Evolutionary conservation across 2,329 filamentous ascomycete genomes (phyloP).

Genomic region (Chaetomiaceae sp.): DNA sequence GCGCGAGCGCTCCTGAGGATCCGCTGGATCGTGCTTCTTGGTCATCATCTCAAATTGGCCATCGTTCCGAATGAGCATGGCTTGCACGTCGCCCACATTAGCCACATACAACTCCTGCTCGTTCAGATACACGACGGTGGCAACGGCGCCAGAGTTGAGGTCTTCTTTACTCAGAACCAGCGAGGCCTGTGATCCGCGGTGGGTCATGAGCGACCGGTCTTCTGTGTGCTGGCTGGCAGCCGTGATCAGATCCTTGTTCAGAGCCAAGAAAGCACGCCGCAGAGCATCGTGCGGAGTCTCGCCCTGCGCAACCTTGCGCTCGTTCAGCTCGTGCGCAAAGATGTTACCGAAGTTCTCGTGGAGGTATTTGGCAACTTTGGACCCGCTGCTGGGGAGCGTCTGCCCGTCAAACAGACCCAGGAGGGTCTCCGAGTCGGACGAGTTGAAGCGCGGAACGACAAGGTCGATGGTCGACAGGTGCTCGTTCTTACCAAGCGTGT

Average conservation of each 20-base stretch:
- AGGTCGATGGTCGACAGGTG: slow-evolving; percentile 94
- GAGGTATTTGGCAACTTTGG: slow-evolving; percentile 91
- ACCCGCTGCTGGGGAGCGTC: slow-evolving; percentile 79
- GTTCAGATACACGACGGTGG: slow-evolving; percentile 84
- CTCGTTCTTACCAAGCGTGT: slow-evolving; percentile 86
- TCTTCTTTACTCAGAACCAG: slow-evolving; percentile 83
- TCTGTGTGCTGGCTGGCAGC: slow-evolving; percentile 75
- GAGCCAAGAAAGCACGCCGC: slow-evolving; percentile 73
- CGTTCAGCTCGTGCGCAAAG: slow-evolving; percentile 75
- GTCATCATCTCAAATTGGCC: slow-evolving; percentile 79
- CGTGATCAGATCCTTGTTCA: slow-evolving; percentile 92
- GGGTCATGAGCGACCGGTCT: slow-evolving; percentile 58
- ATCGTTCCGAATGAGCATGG: slow-evolving; percentile 88
- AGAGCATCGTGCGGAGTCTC: slow-evolving; percentile 81
- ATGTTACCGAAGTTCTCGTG: slow-evolving; percentile 91
- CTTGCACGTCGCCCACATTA: slow-evolving; percentile 92
- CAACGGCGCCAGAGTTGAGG: slow-evolving; percentile 81
- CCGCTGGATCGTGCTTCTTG: slow-evolving; percentile 86
- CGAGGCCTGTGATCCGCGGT: slow-evolving; percentile 61
- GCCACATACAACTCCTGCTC: slow-evolving; percentile 88
- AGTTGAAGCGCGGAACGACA: slow-evolving; percentile 86
- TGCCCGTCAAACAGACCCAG: slow-evolving; percentile 96
- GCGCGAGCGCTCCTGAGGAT: slow-evolving; percentile 73
- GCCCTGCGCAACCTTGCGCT: slow-evolving; percentile 55
- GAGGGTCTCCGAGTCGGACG: slow-evolving; percentile 82